phyloP scores from a whole-genome alignment of 164 flowering plant species.

The Tinospora cordifolia region DNA sequence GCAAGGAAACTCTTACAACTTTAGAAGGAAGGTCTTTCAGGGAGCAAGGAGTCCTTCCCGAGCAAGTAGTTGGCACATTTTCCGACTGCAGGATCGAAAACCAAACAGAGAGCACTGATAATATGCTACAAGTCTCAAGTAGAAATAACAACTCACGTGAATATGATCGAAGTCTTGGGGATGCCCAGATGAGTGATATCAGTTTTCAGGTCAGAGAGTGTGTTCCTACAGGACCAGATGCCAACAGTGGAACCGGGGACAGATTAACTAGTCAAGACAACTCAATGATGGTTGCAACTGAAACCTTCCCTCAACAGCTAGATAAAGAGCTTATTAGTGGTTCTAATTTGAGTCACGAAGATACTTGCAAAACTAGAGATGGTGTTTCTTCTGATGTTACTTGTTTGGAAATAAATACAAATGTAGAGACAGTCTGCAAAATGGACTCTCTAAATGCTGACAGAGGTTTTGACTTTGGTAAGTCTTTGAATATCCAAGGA shows the following conservation, averaged over 20 bases:
- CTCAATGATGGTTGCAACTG: constrained; percentile 10
- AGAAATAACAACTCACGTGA: constrained; percentile 14
- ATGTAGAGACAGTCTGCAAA: constrained; percentile 4
- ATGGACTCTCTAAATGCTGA: constrained; percentile 8
- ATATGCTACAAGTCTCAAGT: constrained; percentile 15
- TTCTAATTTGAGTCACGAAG: background rate
- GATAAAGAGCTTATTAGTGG: constrained; percentile 11
- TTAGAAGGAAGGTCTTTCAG: constrained; percentile 11
- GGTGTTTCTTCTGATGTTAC: constrained; percentile 9
- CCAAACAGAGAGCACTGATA: constrained; percentile 3
- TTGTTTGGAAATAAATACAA: constrained; percentile 11
- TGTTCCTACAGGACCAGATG: constrained; percentile 15
- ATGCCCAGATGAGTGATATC: constrained; percentile 6
- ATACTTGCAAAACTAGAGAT: constrained; percentile 8
- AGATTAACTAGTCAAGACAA: constrained; percentile 7
- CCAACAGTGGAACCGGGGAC: constrained; percentile 11
- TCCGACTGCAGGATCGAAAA: constrained; percentile 12
- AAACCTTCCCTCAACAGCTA: constrained; percentile 11
- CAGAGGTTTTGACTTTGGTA: constrained; percentile 8
- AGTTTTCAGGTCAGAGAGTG: constrained; percentile 17
- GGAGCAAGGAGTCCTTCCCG: constrained; percentile 14
- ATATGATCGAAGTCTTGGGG: constrained; percentile 15
- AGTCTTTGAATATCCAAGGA: background rate
- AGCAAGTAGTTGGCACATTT: constrained; percentile 9
- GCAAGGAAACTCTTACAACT: constrained; percentile 1